phyloP scores from a whole-genome alignment of 208 protist genomes.

The Leishmania arabica region DNA sequence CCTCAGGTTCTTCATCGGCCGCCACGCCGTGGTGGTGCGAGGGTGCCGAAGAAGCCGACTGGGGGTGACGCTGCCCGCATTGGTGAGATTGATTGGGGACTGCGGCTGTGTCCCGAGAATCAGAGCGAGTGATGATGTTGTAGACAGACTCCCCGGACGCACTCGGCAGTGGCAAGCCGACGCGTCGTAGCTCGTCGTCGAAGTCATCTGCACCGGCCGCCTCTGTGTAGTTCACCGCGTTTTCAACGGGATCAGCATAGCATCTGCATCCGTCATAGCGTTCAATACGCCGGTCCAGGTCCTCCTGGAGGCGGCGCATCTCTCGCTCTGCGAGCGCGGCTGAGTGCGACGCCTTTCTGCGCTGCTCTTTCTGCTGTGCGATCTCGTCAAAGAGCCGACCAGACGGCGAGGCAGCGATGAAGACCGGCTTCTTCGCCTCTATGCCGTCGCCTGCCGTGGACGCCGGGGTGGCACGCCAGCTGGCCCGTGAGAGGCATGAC shows the following conservation, averaged over 20 bases:
- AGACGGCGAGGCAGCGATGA: slow-evolving; percentile 58
- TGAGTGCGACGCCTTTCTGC: slow-evolving; percentile 24
- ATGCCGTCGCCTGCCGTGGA: neutral
- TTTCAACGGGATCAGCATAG: slow-evolving; percentile 13
- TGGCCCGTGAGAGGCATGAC: slow-evolving; percentile 23
- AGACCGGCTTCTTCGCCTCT: slow-evolving; percentile 41
- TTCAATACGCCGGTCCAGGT: slow-evolving; percentile 22
- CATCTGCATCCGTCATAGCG: slow-evolving; percentile 14
- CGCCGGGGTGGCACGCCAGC: slow-evolving; percentile 21
- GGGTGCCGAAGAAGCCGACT: neutral
- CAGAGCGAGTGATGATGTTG: slow-evolving; percentile 25
- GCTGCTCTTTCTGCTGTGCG: slow-evolving; percentile 55
- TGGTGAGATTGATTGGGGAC: neutral
- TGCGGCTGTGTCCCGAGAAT: neutral
- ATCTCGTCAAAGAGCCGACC: slow-evolving; percentile 85
- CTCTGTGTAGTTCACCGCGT: neutral
- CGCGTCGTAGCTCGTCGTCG: neutral
- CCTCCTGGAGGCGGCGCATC: slow-evolving; percentile 28
- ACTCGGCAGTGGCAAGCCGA: slow-evolving; percentile 9
- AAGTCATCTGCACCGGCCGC: neutral
- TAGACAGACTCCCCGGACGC: slow-evolving; percentile 54
- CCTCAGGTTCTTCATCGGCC: slow-evolving; percentile 39
- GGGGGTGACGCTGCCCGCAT: neutral
- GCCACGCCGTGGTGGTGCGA: neutral
- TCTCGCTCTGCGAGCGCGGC: slow-evolving; percentile 11